Evolutionary conservation across 129 eudicot species (phyloP), one percentile per base, ranked within the genome.

Genomic region (Tanacetum coccineum): DNA sequence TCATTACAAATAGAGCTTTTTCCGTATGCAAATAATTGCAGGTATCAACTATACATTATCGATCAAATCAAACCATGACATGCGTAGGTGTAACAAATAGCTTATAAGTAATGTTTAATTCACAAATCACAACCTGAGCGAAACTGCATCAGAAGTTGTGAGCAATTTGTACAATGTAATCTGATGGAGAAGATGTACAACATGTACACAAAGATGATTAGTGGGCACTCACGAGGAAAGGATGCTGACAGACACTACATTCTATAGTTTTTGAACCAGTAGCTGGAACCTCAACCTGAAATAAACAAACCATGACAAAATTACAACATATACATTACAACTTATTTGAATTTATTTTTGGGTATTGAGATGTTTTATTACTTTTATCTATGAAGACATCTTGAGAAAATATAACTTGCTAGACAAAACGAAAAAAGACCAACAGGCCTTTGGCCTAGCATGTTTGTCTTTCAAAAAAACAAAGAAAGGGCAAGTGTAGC

Each of bases 211-310:
- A 17, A 28, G 63, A 49, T 66, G 51, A 71, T 79, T 81, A 81
- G 22, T 70, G 69, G 68, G 78, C 93, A 74, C 64, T 66, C 50
- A 86, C 88, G 17, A 83, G 95, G 86, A 89, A 89, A 30, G 96
- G 84, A 47, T 86, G 94, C 72, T 84, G 90, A 80, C 95, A 89
- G 9, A 89, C 88, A 70, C 84, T 83, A 80, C 96, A 89, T 70
- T 86, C 96, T 42, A 86, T 86, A 30, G 96, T 89, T 80, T 86
- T 82, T 42, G 88, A 86, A 32, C 96, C 96, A 9, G 72, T 76
- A 49, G 81, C 65, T 9, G 95, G 95, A 70, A 89, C 88, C 67
- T 81, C 73, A 57, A 89, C 96, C 96, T 89, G 79, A 64, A 76
- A 67, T 11, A 52, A 42, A 50, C 26, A 57, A 0, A 17, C 18